phyloP scores from a whole-genome alignment of 768 basidiomycete genomes.

The Myochromella boudieri region DNA sequence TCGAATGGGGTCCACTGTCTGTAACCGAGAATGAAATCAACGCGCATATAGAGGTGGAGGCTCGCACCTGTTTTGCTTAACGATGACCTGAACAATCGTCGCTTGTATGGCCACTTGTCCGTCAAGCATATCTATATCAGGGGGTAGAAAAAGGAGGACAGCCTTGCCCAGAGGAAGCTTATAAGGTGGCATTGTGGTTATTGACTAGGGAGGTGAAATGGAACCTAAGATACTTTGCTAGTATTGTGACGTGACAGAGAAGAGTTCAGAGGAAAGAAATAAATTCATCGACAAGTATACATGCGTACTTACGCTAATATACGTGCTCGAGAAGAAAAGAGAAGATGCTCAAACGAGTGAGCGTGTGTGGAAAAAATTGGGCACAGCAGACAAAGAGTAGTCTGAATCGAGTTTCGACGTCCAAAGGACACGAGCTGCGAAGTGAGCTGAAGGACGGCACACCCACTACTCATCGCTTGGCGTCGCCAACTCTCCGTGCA shows the following conservation, averaged over 20 bases:
- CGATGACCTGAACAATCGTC: conserved; percentile 30
- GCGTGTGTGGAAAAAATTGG: conserved; percentile 20
- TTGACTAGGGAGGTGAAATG: not conserved
- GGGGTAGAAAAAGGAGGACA: conserved; percentile 33
- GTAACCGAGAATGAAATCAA: not conserved
- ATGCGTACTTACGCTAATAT: conserved; percentile 1
- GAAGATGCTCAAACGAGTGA: conserved; percentile 18
- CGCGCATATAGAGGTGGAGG: not conserved
- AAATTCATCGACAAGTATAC: not conserved
- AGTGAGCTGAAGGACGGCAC: conserved; percentile 62
- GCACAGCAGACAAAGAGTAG: too few relatives aligned
- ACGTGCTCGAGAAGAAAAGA: not conserved
- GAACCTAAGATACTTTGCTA: not conserved
- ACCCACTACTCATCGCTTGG: conserved; percentile 7
- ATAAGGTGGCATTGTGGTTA: conserved; percentile 31
- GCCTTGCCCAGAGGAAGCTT: conserved; percentile 30
- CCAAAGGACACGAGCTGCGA: conserved; percentile 50
- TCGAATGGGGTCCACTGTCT: conserved; percentile 24
- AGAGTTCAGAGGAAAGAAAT: not conserved
- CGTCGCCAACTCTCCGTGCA: conserved; percentile 16
- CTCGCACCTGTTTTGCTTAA: conserved; percentile 28
- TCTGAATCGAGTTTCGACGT: conserved; percentile 57
- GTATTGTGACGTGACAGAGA: not conserved
- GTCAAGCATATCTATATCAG: conserved; percentile 3
- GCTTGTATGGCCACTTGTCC: conserved; percentile 4